These are phyloP conservation scores for Mucor mucedo DNA, from an alignment of 371 early-diverging fungal genomes.

Conservation along the genomic window DNA sequence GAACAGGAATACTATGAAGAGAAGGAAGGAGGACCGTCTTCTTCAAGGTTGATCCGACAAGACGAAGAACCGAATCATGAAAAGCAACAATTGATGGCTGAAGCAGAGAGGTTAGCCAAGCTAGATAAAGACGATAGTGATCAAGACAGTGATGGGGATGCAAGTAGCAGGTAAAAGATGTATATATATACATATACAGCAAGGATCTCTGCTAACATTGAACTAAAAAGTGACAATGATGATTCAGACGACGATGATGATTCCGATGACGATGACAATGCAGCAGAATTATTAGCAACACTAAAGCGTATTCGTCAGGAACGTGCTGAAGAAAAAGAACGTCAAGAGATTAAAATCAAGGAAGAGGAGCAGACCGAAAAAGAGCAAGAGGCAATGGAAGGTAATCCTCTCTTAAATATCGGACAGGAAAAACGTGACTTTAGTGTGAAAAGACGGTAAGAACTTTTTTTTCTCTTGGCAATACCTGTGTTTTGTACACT, in stretches of 20 bases:
- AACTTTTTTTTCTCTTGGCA: slow-evolving; percentile 2
- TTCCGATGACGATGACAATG: slow-evolving; percentile 92
- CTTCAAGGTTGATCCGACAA: slow-evolving; percentile 28
- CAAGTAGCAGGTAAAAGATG: slow-evolving; percentile 24
- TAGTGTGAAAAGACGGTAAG: slow-evolving; percentile 83
- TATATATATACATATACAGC: neutral
- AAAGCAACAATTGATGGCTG: slow-evolving; percentile 39
- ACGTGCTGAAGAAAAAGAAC: slow-evolving; percentile 89
- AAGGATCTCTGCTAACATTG: no score
- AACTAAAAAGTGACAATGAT: slow-evolving; percentile 7
- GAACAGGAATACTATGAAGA: slow-evolving; percentile 70
- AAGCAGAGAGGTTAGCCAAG: slow-evolving; percentile 50
- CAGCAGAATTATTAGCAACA: slow-evolving; percentile 87
- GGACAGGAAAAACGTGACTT: slow-evolving; percentile 70
- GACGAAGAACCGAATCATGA: slow-evolving; percentile 36
- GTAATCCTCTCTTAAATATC: slow-evolving; percentile 83
- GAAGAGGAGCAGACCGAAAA: slow-evolving; percentile 58
- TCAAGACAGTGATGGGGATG: slow-evolving; percentile 57
- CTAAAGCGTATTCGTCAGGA: slow-evolving; percentile 95
- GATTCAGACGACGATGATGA: slow-evolving; percentile 61
- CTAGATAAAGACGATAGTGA: slow-evolving; percentile 73
- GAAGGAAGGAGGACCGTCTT: slow-evolving; percentile 35
- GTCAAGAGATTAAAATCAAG: slow-evolving; percentile 72
- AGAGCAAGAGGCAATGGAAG: slow-evolving; percentile 66
- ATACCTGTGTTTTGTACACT: neutral